Conservation (phyloP, 2,329 filamentous ascomycete species). For the Fusarium drepaniforme region DNA sequence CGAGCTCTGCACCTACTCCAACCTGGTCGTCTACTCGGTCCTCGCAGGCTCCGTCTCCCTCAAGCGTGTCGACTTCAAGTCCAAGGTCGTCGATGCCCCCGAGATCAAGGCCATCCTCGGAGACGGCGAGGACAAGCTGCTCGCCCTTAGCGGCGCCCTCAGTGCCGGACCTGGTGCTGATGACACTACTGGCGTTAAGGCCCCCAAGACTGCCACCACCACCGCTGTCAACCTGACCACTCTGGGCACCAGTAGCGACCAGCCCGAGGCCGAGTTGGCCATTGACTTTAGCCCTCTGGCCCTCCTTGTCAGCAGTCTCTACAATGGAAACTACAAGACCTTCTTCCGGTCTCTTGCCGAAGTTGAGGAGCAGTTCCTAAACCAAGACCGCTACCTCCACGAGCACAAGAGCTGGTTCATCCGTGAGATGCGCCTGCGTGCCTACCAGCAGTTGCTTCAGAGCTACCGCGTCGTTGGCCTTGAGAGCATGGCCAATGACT, state of each 20-base stretch:
- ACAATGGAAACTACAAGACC: slow-evolving; percentile 91
- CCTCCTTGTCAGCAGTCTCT: slow-evolving; percentile 89
- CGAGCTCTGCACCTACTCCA: slow-evolving; percentile 97
- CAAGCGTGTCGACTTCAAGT: slow-evolving; percentile 98
- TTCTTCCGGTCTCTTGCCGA: slow-evolving; percentile 92
- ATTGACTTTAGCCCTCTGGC: slow-evolving; percentile 92
- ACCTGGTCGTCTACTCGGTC: slow-evolving; percentile 94
- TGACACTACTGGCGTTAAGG: slow-evolving; percentile 75
- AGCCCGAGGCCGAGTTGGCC: slow-evolving; percentile 82
- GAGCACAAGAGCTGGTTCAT: slow-evolving; percentile 99
- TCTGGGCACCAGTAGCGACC: slow-evolving; percentile 77
- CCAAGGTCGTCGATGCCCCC: slow-evolving; percentile 97
- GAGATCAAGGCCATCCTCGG: slow-evolving; percentile 98
- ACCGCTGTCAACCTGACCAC: slow-evolving; percentile 90
- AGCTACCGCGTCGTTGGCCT: slow-evolving; percentile 98
- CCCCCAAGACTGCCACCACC: slow-evolving; percentile 60
- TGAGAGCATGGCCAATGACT: slow-evolving; percentile 96
- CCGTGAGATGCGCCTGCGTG: slow-evolving; percentile 95
- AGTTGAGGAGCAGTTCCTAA: slow-evolving; percentile 94
- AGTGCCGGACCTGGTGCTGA: slow-evolving; percentile 87
- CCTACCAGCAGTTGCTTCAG: slow-evolving; percentile 96
- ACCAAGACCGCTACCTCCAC: slow-evolving; percentile 92
- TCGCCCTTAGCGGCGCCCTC: slow-evolving; percentile 82
- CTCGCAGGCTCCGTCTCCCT: slow-evolving; percentile 94
- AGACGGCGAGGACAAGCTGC: slow-evolving; percentile 87